Evolutionary conservation across 495 filamentous ascomycete genomes (phyloP), one percentile per base, ranked within the genome.

Genomic region (Darksidea phi): DNA sequence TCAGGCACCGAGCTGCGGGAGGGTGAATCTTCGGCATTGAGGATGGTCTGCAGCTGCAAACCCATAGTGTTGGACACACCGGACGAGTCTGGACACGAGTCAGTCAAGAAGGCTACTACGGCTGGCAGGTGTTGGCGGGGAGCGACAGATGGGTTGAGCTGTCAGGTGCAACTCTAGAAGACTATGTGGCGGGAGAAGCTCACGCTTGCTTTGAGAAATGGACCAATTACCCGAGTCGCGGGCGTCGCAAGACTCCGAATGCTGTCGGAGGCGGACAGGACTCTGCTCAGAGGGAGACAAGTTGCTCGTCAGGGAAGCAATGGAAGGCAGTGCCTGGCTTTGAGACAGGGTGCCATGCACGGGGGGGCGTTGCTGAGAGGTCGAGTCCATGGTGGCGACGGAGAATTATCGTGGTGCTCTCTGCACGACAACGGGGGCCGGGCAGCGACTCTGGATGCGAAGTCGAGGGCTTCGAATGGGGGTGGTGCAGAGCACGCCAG

Each of bases 21-120:
- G 6, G 73, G 73, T 17, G 73, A 74, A 51, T 76, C 73, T 45
- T 75, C 74, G 15, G 71, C 67, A 48, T 76, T 76, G 37, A 76
- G 64, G 15, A 76, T 69, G 2, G 72, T 75, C 50, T 73, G 71
- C 34, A 76, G 64, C 45, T 76, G 72, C 8, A 76, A 57, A 17
- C 71, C 72, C 50, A 58, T 66, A 21, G 56, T 67, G 47, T 70
- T 73, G 34, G 70, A 72, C 18, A 73, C 71, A n/a, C 57, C 62
- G 12, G 74, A 74, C 11, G 67, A 74, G 55, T 76, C 74, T 76
- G 62, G 3, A 17, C 41, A 12, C 10, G 28, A 10, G 28, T 32
- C 28, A 32, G 28, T 32, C 28, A 32, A 32, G 28, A 32, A 4
- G 4, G 28, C 28, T 32, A 32, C 28, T 10, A 32, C 28, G 28